These are phyloP conservation scores for Thuidium tamariscinum DNA, from an alignment of 225 moss, liverwort and hornwort genomes.

Conservation along the genomic window DNA sequence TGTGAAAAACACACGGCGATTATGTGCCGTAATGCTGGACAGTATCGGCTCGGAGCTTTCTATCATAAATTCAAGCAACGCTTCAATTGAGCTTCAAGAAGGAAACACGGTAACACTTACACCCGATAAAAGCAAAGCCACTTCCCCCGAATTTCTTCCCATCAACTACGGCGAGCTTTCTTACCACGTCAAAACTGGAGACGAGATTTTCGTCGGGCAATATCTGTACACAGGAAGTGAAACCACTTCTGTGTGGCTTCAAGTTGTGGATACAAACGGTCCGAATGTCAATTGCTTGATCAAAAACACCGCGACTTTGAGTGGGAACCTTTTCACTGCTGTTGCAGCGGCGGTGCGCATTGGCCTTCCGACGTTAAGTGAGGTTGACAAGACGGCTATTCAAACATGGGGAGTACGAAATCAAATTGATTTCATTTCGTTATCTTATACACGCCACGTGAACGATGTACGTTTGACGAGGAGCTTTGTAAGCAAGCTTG, in stretches of 20 bases:
- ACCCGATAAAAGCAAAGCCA: slow-evolving; percentile 34
- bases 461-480: slow-evolving; percentile 69
- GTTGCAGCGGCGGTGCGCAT: slow-evolving; percentile 57
- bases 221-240: slow-evolving; percentile 85
- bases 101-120: slow-evolving; percentile 42
- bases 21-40: slow-evolving; percentile 71
- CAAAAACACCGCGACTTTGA: slow-evolving; percentile 60
- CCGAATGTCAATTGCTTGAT: slow-evolving; percentile 47
- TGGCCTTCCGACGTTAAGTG: slow-evolving; percentile 61
- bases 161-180: slow-evolving; percentile 61
- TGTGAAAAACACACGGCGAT: slow-evolving; percentile 13
- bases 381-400: slow-evolving; percentile 45
- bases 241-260: slow-evolving; percentile 47
- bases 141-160: slow-evolving; percentile 42
- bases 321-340: slow-evolving; percentile 56
- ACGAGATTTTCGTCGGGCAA: slow-evolving; percentile 77
- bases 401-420: slow-evolving; percentile 68
- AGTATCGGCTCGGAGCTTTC: slow-evolving; percentile 75
- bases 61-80: slow-evolving; percentile 33
- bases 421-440: slow-evolving; percentile 70
- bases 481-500: slow-evolving; percentile 46
- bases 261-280: slow-evolving; percentile 66
- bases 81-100: slow-evolving; percentile 30
- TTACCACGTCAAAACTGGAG: slow-evolving; percentile 57
- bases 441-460: slow-evolving; percentile 72